Conservation (phyloP, 1,284 basidiomycete species). For the Ganoderma boninense region DNA sequence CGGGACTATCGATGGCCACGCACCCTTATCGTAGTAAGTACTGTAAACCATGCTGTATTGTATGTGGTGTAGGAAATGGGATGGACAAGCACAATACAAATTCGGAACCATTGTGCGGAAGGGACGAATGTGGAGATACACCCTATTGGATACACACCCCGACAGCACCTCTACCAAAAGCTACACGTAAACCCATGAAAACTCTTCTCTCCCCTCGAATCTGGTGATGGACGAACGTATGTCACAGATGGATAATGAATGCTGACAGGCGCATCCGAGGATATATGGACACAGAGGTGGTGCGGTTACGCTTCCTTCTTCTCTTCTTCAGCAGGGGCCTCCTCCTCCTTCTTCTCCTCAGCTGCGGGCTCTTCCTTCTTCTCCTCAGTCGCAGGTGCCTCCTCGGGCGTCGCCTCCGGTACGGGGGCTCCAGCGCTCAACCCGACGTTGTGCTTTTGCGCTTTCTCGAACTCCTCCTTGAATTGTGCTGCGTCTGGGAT, state of each 20-base stretch:
- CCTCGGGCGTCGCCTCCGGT: background rate
- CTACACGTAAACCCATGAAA: slow-evolving; percentile 23
- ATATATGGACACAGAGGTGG: slow-evolving; percentile 24
- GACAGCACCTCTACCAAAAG: slow-evolving; percentile 26
- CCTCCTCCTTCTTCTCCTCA: slow-evolving; percentile 37
- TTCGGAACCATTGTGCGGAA: slow-evolving; percentile 20
- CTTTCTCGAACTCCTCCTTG: slow-evolving; percentile 88
- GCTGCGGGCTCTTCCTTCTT: slow-evolving; percentile 27
- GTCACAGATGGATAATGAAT: slow-evolving; percentile 27
- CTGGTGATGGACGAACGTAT: slow-evolving; percentile 13
- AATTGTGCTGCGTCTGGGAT: slow-evolving; percentile 84
- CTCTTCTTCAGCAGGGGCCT: slow-evolving; percentile 34
- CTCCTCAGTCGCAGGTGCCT: slow-evolving; percentile 24
- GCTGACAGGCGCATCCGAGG: slow-evolving; percentile 10
- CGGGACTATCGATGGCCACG: slow-evolving; percentile 7
- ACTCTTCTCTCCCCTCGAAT: slow-evolving; percentile 11
- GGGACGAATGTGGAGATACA: slow-evolving; percentile 24
- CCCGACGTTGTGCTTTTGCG: slow-evolving; percentile 75
- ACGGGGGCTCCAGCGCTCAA: slow-evolving; percentile 41
- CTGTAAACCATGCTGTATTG: slow-evolving; percentile 30
- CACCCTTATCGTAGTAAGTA: slow-evolving; percentile 11
- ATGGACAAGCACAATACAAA: slow-evolving; percentile 27
- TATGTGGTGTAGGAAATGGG: slow-evolving; percentile 21
- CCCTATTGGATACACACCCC: slow-evolving; percentile 29
- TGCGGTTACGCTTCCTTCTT: slow-evolving; percentile 42